phyloP scores from a whole-genome alignment of 2,329 filamentous ascomycete species.

The Pseudocercospora eumusae region DNA sequence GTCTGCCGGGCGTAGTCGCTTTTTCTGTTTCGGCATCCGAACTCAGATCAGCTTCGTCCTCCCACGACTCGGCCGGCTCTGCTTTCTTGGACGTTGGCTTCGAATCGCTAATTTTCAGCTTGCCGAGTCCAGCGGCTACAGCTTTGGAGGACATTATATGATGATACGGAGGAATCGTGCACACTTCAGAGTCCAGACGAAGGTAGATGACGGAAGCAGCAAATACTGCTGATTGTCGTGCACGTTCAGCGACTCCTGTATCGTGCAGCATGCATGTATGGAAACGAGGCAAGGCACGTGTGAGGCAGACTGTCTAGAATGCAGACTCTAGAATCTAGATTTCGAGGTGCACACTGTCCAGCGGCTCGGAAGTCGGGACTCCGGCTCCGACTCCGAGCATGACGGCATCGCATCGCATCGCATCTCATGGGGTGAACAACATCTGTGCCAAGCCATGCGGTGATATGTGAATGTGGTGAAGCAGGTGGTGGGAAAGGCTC shows the following conservation, averaged over 20 bases:
- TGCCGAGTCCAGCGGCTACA: constrained; percentile 37
- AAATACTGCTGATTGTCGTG: neutral
- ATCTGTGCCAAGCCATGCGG: too few relatives aligned
- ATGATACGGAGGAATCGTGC: constrained; percentile 4
- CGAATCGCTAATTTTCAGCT: constrained; percentile 39
- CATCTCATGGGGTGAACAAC: neutral
- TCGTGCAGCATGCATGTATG: neutral
- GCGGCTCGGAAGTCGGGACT: too few relatives aligned
- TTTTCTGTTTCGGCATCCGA: constrained; percentile 37
- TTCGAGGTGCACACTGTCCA: neutral
- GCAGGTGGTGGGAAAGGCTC: neutral
- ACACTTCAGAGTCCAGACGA: neutral
- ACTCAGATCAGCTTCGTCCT: constrained; percentile 64
- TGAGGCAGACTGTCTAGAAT: too few relatives aligned
- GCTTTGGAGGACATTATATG: constrained; percentile 23
- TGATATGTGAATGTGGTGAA: neutral
- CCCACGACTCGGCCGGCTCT: constrained; percentile 67
- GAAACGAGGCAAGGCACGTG: neutral
- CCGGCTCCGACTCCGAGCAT: neutral
- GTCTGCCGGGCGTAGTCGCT: constrained; percentile 34
- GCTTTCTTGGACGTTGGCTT: constrained; percentile 33
- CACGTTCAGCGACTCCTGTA: neutral
- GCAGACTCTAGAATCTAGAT: neutral
- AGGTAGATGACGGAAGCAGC: neutral
- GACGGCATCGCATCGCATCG: neutral